Evolutionary conservation across 2,329 filamentous ascomycete genomes (phyloP).

Genomic region (Pseudodiploospora longispora): DNA sequence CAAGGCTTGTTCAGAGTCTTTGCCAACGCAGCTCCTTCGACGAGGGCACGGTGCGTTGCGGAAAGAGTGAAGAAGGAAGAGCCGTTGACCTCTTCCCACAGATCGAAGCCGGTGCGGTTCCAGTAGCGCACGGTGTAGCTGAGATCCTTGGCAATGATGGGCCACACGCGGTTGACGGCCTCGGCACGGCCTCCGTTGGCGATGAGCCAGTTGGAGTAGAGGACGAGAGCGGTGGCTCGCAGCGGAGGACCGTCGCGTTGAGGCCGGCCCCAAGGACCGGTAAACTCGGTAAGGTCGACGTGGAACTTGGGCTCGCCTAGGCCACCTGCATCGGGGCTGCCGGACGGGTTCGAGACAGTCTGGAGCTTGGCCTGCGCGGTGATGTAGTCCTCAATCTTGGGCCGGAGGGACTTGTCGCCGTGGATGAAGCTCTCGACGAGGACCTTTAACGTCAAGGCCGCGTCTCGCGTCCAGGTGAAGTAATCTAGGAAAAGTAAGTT

Average conservation of each 20-base stretch:
- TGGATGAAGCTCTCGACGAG: too few species aligned
- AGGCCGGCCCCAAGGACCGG: constrained; percentile 62
- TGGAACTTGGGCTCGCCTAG: constrained; percentile 68
- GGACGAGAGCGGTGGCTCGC: constrained; percentile 60
- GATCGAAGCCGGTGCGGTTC: constrained; percentile 56
- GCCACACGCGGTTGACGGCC: constrained; percentile 53
- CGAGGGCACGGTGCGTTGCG: constrained; percentile 51
- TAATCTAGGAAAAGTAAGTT: too few species aligned
- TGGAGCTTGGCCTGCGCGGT: constrained; percentile 57
- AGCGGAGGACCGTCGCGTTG: constrained; percentile 73
- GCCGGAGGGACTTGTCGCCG: constrained; percentile 35
- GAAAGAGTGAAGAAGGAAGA: constrained; percentile 69
- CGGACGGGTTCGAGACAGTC: constrained; percentile 59
- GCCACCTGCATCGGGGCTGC: constrained; percentile 39
- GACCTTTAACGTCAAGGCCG: too few species aligned
- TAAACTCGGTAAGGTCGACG: constrained; percentile 54
- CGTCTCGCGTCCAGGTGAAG: too few species aligned
- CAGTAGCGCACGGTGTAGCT: constrained; percentile 64
- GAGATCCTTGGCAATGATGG: constrained; percentile 64
- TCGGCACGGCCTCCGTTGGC: constrained; percentile 50
- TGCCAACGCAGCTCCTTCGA: constrained; percentile 60
- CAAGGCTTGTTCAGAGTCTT: constrained; percentile 51
- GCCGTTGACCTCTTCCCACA: constrained; percentile 74
- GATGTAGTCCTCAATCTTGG: constrained; percentile 58
- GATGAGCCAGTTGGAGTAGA: constrained; percentile 62